Evolutionary conservation across 2,329 filamentous ascomycete genomes (phyloP), one percentile per base, ranked within the genome.

Genomic region (Monosporascus sp.): DNA sequence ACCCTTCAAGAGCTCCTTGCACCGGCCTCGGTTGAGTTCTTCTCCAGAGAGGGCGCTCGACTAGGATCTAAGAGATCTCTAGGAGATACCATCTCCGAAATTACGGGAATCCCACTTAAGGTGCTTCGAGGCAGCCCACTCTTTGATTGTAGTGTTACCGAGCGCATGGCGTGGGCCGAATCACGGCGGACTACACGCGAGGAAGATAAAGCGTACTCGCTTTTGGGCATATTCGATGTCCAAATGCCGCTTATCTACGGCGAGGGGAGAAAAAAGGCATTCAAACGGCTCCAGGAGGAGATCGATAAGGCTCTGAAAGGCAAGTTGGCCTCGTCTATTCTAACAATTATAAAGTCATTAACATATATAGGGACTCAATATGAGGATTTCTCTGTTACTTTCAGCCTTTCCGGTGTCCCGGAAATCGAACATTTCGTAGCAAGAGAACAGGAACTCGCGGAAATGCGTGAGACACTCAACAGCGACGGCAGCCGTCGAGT

Each of bases 381-480:
- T 37, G 55, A 64, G 53, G 54, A 65, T 43, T 68, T 68, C 52
- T 62, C 60, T 37, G 49, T 69, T 35, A 47, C 53, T 18, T 65
- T 70, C 40, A 67, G 63, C 37, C 58, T 69, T 28, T 55, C 57
- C 22, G 53, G 58, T 51, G 58, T 63, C 58, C 56, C 59, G 41
- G 59, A 67, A 26, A 60, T 58, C 46, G 54, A 62, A 53, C 45
- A 66, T 44, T 69, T 71, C 52, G 64, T 71, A 17, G 67, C 61
- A 38, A 63, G 68, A 59, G 51, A 65, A 45, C 43, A 57, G 17
- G 65, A 71, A 56, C 60, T 71, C 2, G 49, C 44, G 38, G 58
- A 64, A 43, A 71, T 72, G 51, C 62, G 64, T 44, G 52, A 51
- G 28, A 54, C 26, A 50, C 62, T 71, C 49, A 49, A 48, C 11